Evolutionary conservation across 164 flowering plant species (phyloP), one percentile per base, ranked within the genome.

Genomic region (Piper longum): DNA sequence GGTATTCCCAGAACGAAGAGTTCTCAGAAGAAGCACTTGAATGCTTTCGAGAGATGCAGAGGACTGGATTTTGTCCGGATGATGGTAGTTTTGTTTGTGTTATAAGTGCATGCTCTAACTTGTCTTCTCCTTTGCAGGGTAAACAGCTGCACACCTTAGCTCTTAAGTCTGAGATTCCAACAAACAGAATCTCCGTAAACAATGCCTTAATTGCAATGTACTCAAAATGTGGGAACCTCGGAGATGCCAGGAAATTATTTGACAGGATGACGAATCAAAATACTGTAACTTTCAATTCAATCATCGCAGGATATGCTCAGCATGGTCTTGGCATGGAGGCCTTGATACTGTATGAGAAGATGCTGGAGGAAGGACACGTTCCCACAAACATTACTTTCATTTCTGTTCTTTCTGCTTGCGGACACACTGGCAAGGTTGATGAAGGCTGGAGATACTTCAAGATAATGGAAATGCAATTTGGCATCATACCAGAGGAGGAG

Each of bases 51-150:
- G 61, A 72, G 56, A 80, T 91, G 84, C 85, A 77, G 63, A 72
- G 76, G 2, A 67, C 70, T 52, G 92, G 96, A 19, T 71, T 76
- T 44, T 71, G 63, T 7, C 95, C 98, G 2, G 92, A 91, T 74
- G 98, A 87, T 68, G 78, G 95, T 73, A 89, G 86, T 74, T 84
- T 89, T 62, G 92, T 85, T 4, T 83, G 92, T 74, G 90, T 78
- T 13, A 81, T 87, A 39, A 84, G 87, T 71, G 85, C 96, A 4
- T 87, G 89, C 70, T 81, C 92, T 3, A 82, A 79, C 67, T 65
- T 84, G 57, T 80, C 91, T 9, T 85, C 95, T 19, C 91, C 89
- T 1, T 80, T 78, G 2, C 91, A 78, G 71, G 91, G 93, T 43
- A 82, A 72, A 65, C 98, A 88, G 70, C 61, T 88, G 18, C 98